Evolutionary conservation across 1,284 basidiomycete species (phyloP).

Genomic region (Gymnopus androsaceus): DNA sequence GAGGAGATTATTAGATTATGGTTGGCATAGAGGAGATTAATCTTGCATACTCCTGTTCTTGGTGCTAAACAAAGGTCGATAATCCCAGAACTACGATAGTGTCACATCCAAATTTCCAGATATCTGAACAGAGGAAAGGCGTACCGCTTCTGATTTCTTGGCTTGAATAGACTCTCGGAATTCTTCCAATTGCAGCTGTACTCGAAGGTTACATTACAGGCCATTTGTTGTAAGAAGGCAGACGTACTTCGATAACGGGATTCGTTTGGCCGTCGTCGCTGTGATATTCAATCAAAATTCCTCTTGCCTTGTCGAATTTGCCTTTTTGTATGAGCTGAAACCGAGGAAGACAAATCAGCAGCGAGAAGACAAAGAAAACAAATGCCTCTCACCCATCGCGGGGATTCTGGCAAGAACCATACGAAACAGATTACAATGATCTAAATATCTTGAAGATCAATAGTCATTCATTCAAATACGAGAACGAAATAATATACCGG

Average conservation of each 20-base stretch:
- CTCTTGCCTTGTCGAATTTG: conserved; percentile 25
- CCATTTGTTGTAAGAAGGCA: background rate
- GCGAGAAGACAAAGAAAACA: background rate
- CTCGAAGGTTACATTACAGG: background rate
- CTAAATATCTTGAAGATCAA: conserved; percentile 5
- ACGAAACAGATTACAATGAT: conserved; percentile 27
- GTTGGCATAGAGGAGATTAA: background rate
- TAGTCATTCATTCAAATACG: background rate
- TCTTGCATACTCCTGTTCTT: conserved; percentile 20
- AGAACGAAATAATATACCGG: conserved; percentile 16
- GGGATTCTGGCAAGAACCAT: conserved; percentile 29
- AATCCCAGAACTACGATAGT: conserved; percentile 28
- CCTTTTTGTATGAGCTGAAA: conserved; percentile 21
- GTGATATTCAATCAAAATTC: conserved; percentile 28
- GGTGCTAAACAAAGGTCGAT: conserved; percentile 23
- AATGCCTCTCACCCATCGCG: conserved; percentile 20
- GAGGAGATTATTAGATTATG: background rate
- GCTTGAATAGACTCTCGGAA: conserved; percentile 25
- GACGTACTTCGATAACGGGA: conserved; percentile 26
- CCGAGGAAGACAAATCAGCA: background rate
- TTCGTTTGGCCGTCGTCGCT: conserved; percentile 29
- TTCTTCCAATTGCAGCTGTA: conserved; percentile 28
- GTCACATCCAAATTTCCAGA: background rate
- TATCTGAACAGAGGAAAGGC: background rate
- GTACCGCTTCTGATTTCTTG: conserved; percentile 23